Conservation (phyloP, 305 asterid genomes). For the Rubia occidens region DNA sequence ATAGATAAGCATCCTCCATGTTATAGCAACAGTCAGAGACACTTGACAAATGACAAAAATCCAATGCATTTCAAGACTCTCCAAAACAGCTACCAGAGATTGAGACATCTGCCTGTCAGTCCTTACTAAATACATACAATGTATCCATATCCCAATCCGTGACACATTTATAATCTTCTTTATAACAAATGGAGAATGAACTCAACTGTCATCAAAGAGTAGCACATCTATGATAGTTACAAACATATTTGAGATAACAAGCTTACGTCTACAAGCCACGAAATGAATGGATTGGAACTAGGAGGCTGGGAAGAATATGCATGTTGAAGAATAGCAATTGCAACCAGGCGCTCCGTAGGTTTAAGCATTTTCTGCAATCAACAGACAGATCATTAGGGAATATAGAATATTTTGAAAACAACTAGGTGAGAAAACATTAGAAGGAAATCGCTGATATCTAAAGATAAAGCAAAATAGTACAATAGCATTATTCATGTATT, state of each 20-base stretch:
- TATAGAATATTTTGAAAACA: neutral
- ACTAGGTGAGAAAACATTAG: neutral
- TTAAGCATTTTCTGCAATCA: slow-evolving; percentile 52
- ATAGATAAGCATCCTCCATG: neutral
- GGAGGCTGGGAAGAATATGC: slow-evolving; percentile 62
- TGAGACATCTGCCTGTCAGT: neutral
- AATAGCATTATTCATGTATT: neutral
- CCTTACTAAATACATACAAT: neutral
- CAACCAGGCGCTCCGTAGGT: slow-evolving; percentile 64
- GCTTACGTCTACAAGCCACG: slow-evolving; percentile 74
- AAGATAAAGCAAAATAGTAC: neutral
- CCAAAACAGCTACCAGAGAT: slow-evolving; percentile 1
- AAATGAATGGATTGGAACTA: slow-evolving; percentile 60
- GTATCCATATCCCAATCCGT: neutral
- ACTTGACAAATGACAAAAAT: neutral
- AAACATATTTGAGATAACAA: slow-evolving; percentile 2
- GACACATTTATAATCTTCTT: neutral
- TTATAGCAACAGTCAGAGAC: neutral
- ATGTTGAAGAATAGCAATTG: slow-evolving; percentile 60
- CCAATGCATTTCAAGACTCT: neutral
- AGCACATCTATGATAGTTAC: neutral
- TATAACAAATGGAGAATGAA: neutral
- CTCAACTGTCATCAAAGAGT: neutral
- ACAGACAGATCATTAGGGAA: neutral
- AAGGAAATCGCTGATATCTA: neutral